Base-by-base conservation (phyloP, 352 stramenopile genomes). In the Phytophthora tentaculata region DNA sequence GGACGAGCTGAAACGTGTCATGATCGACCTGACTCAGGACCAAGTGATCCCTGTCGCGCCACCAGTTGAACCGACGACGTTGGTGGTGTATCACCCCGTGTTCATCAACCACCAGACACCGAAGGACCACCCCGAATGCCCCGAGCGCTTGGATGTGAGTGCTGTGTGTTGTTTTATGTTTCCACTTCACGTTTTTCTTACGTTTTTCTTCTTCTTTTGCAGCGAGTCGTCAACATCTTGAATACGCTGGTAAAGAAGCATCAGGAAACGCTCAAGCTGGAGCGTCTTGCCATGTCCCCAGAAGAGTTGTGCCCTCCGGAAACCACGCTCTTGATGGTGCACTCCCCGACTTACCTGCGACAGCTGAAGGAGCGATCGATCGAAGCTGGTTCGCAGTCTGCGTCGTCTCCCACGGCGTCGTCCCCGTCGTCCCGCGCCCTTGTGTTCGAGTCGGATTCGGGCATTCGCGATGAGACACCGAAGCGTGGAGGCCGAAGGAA, bases 61-160 rank as follows among this genome's bases (percentile, higher is more conserved):
- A n/a, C 41, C 61, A 8, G 3, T 68, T 14, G 56, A 82, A 12
- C 80, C 82, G 12, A 86, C 80, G 13, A 95, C 88, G 6, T 68
- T 92, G 37, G 84, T 95, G 37, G 73, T 93, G 55, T 95, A 95
- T 55, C 88, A 95, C 51, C 86, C 88, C 7, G 78, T 90, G 22
- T 95, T 93, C 61, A 80, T 94, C 29, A 84, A 93, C n/a, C 88
- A 95, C 44, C 81, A 93, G 60, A 95, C 88, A 5, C 88, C 88
- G 7, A 88, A 90, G 63, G 82, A 93, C 49, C 87, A 95, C 68
- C 85, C 87, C 0, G 87, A 95, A 61, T 95, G 85, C 43, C 87
- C 87, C 1, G 84, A 93, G 50, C 83, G 87, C n/a, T 76, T 95
- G 47, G 88, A 89, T 57, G 86, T 92, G 68, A 66, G 84, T 87